Base-by-base conservation (phyloP, 176 grass and related monocot genomes). In the Rhynchospora tenuis region DNA sequence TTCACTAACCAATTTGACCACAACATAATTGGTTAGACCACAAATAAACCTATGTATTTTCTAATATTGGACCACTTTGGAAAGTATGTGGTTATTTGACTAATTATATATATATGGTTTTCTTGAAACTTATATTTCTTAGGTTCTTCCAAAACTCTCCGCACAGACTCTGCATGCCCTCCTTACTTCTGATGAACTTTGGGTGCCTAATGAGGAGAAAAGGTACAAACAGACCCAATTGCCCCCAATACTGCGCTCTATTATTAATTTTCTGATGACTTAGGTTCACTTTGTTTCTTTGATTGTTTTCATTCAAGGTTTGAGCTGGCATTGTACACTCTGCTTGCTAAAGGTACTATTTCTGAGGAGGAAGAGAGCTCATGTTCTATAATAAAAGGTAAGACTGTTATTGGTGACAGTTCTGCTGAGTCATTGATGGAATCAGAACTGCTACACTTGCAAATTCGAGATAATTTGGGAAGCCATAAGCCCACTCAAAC, bases 151-250 rank as follows among this genome's bases (percentile, higher is more conserved):
- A 43, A 95, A 95, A 87, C 91, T 99, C 82, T 99, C 96, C 83
- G 93, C 93, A 83, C 96, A 99, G 88, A 99, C 96, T 85, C 87
- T 99, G 80, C 96, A 95, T 84, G 59, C 91, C 4, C 88, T 99
- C 70, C 83, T 95, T 84, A 95, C 91, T 46, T 99, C 96, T 63
- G 93, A 95, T 7, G 89, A 95, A 89, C 86, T 99, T 65, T 99
- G 96, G 96, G 91, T 95, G 55, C 96, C 93, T 86, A 92, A 99
- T 57, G 96, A 99, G 86, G 96, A 99, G 89, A 99, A 99, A 91
- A 81, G 93, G 96, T 99, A 92, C 84, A 65, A 31, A 50, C 19
- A 66, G 59, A 26, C 57, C 51, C 70, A 64, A 50, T 51, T 0
- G 3, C 2, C 19, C 16, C 13, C 26, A 28, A 7, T 7, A 7